Conservation (phyloP, 345 rosid genomes). For the Salix viminalis region DNA sequence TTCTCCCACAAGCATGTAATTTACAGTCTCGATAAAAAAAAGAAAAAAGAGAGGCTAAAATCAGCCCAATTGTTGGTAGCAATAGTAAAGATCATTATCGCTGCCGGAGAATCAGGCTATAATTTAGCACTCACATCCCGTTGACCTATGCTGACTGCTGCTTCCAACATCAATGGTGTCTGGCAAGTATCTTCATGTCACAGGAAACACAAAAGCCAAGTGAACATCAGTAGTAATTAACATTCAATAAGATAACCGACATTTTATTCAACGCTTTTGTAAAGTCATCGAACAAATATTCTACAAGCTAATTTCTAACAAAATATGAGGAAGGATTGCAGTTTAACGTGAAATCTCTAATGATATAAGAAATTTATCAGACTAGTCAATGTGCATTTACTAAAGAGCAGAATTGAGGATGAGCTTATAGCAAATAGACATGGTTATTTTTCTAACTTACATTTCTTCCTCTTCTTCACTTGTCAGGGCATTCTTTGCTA, state of each 20-base stretch:
- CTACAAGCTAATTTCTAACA: background rate
- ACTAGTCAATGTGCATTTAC: background rate
- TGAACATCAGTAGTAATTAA: conserved; percentile 10
- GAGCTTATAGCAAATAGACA: background rate
- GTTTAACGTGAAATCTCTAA: background rate
- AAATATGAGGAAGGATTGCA: background rate
- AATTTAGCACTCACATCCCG: conserved; percentile 52
- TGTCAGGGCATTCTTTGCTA: conserved; percentile 87
- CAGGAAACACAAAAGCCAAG: background rate
- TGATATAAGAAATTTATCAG: background rate
- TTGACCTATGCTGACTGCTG: conserved; percentile 52
- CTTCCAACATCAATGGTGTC: conserved; percentile 68
- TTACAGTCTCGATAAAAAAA: conserved; percentile 33
- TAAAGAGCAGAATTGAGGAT: background rate
- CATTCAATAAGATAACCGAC: background rate
- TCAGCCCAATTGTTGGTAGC: conserved; percentile 17
- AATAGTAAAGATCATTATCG: conserved; percentile 11
- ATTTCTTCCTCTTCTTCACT: conserved; percentile 92
- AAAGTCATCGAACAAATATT: background rate
- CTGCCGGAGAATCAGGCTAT: conserved; percentile 14
- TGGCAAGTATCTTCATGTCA: conserved; percentile 53
- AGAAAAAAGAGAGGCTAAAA: conserved; percentile 8
- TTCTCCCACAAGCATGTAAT: conserved; percentile 27
- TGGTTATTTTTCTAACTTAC: conserved; percentile 45
- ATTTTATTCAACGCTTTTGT: background rate